Base-by-base conservation (phyloP, 768 basidiomycete species). In the Pulveroboletus sp. region DNA sequence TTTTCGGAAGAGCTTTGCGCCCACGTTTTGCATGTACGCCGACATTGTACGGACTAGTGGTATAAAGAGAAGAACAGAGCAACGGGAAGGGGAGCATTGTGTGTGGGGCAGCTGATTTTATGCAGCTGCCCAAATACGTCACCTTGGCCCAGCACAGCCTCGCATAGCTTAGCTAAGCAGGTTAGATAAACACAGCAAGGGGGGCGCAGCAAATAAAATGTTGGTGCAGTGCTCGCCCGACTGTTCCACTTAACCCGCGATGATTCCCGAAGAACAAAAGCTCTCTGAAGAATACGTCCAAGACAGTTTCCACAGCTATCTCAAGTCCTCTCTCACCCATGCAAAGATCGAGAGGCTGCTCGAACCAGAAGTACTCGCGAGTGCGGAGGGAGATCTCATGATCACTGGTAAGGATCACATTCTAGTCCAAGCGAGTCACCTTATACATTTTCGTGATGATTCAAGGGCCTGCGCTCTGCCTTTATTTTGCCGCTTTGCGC, bases 331-430 rank as follows among this genome's bases (percentile, higher is more conserved):
- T 0, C 70, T 93, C 10, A 76, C 86, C 0, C 82, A 85, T 58
- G 91, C 90, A 0, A 90, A 88, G 60, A 78, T 75, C 0, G 91
- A 93, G 66, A 70, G 73, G 3, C 72, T 93, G 2, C 71, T 93
- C 31, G 86, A 88, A 60, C 78, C 79, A 7, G 83, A 89, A 37
- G 66, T 89, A 1, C 71, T 93, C 6, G 84, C 83, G 32, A 85
- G 82, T 39, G 91, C 88, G 10, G 86, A 90, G 68, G 79, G 76
- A 0, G 89, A 93, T 73, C 68, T 93, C 28, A 92, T 92, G 89
- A 85, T 93, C 51, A 83, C 86, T 62, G 89, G 90, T 82, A 43
- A 53, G 75, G 56, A n/a, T 18, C 10, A 32, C 38, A 50, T 50
- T 10, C 21, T 12, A 12, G 35, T 21, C 21, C 21, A 31, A 8